These are phyloP conservation scores for Neonothopanus nambi DNA, from an alignment of 1,284 basidiomycete genomes.

Conservation along the genomic window DNA sequence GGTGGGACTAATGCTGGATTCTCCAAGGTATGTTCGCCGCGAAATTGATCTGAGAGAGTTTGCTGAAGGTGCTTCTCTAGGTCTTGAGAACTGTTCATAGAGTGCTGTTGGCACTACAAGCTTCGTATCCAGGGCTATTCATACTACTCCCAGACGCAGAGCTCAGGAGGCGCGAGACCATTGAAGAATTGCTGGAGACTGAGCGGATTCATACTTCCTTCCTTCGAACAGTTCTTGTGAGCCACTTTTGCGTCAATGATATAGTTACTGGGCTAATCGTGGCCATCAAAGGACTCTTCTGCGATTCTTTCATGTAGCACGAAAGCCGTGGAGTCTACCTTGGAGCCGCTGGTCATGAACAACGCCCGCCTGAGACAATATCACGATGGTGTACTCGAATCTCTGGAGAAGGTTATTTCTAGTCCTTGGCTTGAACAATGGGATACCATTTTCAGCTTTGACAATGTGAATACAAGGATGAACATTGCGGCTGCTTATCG, in stretches of 20 bases:
- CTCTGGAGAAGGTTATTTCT: slow-evolving; percentile 19
- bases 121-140: slow-evolving; percentile 37
- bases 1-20: slow-evolving; percentile 33
- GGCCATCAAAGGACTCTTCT: slow-evolving; percentile 28
- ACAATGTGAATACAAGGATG: slow-evolving; percentile 27
- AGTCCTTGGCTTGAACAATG: slow-evolving; percentile 25
- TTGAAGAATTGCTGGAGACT: slow-evolving; percentile 32
- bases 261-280: background rate
- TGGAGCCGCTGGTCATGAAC: slow-evolving; percentile 35
- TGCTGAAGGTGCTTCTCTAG: slow-evolving; percentile 19
- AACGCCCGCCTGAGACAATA: slow-evolving; percentile 33
- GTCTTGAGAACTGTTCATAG: slow-evolving; percentile 37
- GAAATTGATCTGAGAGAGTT: background rate
- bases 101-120: slow-evolving; percentile 34
- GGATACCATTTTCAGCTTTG: slow-evolving; percentile 32
- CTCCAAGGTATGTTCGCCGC: slow-evolving; percentile 30
- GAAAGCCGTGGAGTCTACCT: slow-evolving; percentile 25
- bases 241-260: slow-evolving; percentile 7
- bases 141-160: slow-evolving; percentile 27
- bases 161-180: slow-evolving; percentile 23
- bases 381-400: slow-evolving; percentile 30
- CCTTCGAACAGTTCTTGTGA: slow-evolving; percentile 27
- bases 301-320: slow-evolving; percentile 29
- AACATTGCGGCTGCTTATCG: slow-evolving; percentile 34
- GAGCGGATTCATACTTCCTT: slow-evolving; percentile 32